Evolutionary conservation across 164 flowering plant species (phyloP), one percentile per base, ranked within the genome.

Genomic region (Annona squamosa): DNA sequence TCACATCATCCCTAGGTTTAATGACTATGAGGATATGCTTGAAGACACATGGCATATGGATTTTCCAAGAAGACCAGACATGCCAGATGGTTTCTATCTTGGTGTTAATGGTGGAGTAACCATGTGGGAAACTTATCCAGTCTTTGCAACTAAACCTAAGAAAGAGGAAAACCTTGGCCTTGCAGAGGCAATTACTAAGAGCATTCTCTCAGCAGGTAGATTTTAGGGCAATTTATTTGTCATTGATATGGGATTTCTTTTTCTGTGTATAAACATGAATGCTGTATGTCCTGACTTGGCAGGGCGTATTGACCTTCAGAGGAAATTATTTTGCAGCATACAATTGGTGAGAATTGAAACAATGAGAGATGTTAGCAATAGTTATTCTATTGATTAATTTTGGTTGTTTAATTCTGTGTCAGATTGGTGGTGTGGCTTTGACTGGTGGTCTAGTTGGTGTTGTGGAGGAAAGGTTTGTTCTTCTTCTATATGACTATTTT

Each of bases 301-400:
- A 96, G 99, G 98, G 72, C 95, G 97, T 69, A 90, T 96, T 65
- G 99, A 96, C 74, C 90, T 96, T 46, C 90, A 96, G 82, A 87
- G 99, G 75, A 96, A 90, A 76, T 72, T 96, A 81, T 96, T 96
- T 76, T 89, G 91, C 74, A 92, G 99, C 89, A 93, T 93, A 84
- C 97, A 89, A 72, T 82, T 96, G 89, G 99, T 93, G 73, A 83
- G 56, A 16, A 72, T 70, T 69, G 48, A 66, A 44, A 9, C 43
- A 65, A 61, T 26, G 42, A 19, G 5, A 73, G 63, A 48, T 26
- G 37, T 26, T 26, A 26, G 37, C 37, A 26, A 26, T 26, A 65
- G 73, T 37, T 61, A 13, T 42, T 71, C 10, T 65, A n/a, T 46
- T 48, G 61, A 3, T 52, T 18, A 47, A 71, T 46, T 19, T 46